Evolutionary conservation across 257 asterid genomes (phyloP).

Genomic region (Scutellaria minor): DNA sequence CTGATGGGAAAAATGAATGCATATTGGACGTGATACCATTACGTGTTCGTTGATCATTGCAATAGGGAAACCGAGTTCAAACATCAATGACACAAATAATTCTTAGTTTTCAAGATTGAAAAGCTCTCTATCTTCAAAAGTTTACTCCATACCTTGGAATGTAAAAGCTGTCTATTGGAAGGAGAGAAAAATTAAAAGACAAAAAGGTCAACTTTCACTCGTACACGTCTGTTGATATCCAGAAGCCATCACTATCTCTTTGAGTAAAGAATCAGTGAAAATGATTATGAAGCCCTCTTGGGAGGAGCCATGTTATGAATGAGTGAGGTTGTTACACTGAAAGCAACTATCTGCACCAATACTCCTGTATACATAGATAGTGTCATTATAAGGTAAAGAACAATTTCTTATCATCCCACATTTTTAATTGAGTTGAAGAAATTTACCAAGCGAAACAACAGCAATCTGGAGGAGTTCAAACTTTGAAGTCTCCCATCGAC

Average conservation of each 20-base stretch:
- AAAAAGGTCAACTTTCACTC: not conserved
- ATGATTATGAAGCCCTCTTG: slow-evolving; percentile 63
- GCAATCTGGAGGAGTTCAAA: slow-evolving; percentile 50
- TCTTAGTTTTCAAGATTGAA: not conserved
- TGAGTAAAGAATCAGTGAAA: not conserved
- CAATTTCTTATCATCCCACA: not conserved
- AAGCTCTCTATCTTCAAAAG: not conserved
- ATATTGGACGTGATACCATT: no score
- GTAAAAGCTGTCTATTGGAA: not conserved
- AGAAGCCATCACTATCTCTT: not conserved
- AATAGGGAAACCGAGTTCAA: no score
- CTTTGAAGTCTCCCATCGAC: slow-evolving; percentile 51
- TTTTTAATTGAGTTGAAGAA: slow-evolving; percentile 7
- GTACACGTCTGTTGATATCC: not conserved
- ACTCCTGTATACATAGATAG: slow-evolving; percentile 50
- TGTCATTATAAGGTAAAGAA: not conserved
- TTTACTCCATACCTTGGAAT: not conserved
- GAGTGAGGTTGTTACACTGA: slow-evolving; percentile 54
- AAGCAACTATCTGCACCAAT: slow-evolving; percentile 47
- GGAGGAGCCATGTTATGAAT: slow-evolving; percentile 87
- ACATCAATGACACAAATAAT: no score
- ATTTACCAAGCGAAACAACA: slow-evolving; percentile 58
- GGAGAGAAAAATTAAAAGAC: not conserved
- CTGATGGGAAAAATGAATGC: no score
- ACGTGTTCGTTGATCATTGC: no score